Evolutionary conservation across 2,329 filamentous ascomycete genomes (phyloP), one percentile per base, ranked within the genome.

Genomic region (Neofusicoccum umdonicola): DNA sequence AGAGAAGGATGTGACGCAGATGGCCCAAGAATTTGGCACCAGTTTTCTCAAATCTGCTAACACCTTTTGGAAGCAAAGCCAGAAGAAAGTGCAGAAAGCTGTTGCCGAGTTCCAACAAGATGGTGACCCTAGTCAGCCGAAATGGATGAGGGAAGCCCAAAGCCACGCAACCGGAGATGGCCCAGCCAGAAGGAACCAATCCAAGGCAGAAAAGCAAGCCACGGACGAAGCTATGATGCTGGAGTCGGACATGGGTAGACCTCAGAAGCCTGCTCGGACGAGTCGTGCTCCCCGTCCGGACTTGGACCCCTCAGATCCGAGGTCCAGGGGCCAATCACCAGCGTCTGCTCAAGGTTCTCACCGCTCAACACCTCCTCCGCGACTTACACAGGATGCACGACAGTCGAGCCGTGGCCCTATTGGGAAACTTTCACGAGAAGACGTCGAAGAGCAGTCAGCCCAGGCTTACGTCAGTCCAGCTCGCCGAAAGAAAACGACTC

Each of bases 11-110:
- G 83, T 96, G 64, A 83, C 91, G 15, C 92, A 94, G 72, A 85
- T 90, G 48, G 94, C 94, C 2, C 88, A 92, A 5, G 90, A 93
- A 39, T 84, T 98, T 72, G 91, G 95, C 0, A 92, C 82, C 50
- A 96, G 85, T 67, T 78, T 99, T 12, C 88, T 98, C 76, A 99
- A 99, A 76, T 95, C 93, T 2, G 95, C 95, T 1, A 96, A 96
- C 69, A 94, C 92, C 0, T 80, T 98, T 0, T 99, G 95, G 95
- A 99, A 97, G 75, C 91, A 90, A 3, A 89, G 94, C 0, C 92
- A 93, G 73, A 99, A 97, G 78, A 93, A 92, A 74, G 86, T 98
- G 65, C 92, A 96, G 72, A 92, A 95, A 77, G 94, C 92, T 4
- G 91, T 98, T 39, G 88, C 93, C 8, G 95, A 99, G 15, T 90